A percentile compares a stretch with the other conserved stretches of the same genome.
Conservation (phyloP, 164 flowering plant genomes). For the Aristolochia fimbriata region DNA sequence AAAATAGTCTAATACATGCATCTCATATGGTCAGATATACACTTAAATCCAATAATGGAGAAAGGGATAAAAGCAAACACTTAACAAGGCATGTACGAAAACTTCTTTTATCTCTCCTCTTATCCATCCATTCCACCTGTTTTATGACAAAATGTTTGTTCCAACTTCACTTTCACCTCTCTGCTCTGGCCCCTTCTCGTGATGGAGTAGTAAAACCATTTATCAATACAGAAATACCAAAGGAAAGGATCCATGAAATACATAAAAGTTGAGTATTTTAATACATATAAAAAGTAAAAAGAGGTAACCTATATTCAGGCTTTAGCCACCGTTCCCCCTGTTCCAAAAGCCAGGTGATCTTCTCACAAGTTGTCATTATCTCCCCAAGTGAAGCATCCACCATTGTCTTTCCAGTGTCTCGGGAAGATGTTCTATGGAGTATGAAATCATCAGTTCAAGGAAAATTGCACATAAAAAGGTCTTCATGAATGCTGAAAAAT, state of each 20-base stretch:
- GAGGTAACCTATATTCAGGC: conserved; percentile 77
- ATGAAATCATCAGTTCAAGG: conserved; percentile 2
- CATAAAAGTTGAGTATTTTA: background rate
- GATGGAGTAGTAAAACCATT: no score
- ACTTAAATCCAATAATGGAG: no score
- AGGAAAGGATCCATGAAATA: background rate
- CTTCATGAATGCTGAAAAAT: background rate
- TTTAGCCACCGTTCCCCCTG: conserved; percentile 96
- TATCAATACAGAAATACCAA: no score
- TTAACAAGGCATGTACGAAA: no score
- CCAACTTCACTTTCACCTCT: no score
- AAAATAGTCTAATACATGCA: no score
- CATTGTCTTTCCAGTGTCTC: conserved; percentile 99
- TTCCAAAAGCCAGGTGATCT: conserved; percentile 90
- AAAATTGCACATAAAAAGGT: background rate
- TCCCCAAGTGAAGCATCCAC: conserved; percentile 98
- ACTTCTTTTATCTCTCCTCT: no score
- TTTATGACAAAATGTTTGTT: no score
- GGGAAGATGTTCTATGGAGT: conserved; percentile 63
- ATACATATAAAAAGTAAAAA: background rate
- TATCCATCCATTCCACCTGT: no score
- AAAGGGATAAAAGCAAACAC: no score
- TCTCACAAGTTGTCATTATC: conserved; percentile 99
- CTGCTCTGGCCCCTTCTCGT: no score
- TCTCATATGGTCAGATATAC: no score